Conservation (phyloP, 2,329 filamentous ascomycete genomes). For the Aspergillus caelatus region DNA sequence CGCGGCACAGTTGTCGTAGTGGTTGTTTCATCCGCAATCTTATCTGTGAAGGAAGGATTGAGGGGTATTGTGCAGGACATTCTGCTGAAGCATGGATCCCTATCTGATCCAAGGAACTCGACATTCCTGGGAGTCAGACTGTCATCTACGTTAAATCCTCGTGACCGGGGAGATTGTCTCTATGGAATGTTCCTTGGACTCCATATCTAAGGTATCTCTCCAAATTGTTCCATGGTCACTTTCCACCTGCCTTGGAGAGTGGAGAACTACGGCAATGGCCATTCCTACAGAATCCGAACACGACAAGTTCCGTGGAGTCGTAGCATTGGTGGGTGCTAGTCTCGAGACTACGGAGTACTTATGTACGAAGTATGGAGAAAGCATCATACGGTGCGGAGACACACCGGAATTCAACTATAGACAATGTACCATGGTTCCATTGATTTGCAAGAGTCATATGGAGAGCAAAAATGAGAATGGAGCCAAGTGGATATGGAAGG, state of each 20-base stretch:
- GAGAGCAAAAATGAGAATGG: neutral
- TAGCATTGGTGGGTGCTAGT: neutral
- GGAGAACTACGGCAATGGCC: neutral
- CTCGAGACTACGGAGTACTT: neutral
- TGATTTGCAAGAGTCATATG: neutral
- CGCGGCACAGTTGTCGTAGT: neutral
- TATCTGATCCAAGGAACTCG: neutral
- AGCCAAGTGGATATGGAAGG: constrained; percentile 3
- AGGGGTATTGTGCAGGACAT: neutral
- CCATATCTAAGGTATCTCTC: neutral
- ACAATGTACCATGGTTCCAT: constrained; percentile 10
- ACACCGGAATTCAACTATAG: constrained; percentile 4
- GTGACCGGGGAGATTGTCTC: neutral
- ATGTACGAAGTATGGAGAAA: constrained; percentile 1
- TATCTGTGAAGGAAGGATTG: neutral
- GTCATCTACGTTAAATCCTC: neutral
- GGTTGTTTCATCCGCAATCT: neutral
- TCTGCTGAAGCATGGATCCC: neutral
- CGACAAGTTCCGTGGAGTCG: neutral
- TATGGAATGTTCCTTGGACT: neutral
- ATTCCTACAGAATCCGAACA: neutral
- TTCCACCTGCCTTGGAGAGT: neutral
- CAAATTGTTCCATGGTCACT: neutral
- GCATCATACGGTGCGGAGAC: constrained; percentile 16
- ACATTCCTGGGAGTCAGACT: neutral